phyloP scores from a whole-genome alignment of 2,329 filamentous ascomycete species.

The Pseudogymnoascus sp. region DNA sequence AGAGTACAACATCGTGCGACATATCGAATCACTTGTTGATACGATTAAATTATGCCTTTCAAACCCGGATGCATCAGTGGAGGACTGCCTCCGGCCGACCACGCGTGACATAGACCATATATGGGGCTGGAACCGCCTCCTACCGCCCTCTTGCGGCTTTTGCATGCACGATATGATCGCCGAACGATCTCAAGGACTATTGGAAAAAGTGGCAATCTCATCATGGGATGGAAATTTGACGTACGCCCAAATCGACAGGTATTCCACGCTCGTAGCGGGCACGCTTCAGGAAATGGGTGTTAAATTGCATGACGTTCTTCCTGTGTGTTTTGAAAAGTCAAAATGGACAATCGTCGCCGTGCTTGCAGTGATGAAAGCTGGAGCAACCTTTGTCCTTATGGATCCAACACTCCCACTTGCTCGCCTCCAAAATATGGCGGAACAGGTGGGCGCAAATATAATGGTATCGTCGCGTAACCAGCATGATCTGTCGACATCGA shows the following conservation, averaged over 20 bases:
- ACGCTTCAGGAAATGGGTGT: constrained; percentile 18
- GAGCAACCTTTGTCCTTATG: constrained; percentile 24
- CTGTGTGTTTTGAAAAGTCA: constrained; percentile 17
- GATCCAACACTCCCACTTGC: constrained; percentile 23
- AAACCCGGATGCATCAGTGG: constrained; percentile 26
- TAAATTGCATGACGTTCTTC: constrained; percentile 17
- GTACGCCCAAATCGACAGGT: constrained; percentile 22
- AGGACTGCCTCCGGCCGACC: constrained; percentile 29
- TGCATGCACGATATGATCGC: constrained; percentile 43
- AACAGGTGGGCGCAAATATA: constrained; percentile 20
- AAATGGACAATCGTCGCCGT: constrained; percentile 15
- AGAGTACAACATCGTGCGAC: constrained; percentile 35
- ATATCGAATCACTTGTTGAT: constrained; percentile 38
- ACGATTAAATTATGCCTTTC: constrained; percentile 32
- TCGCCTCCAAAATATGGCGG: constrained; percentile 23
- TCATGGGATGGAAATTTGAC: constrained; percentile 28
- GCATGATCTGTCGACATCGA: constrained; percentile 16
- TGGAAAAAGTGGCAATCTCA: constrained; percentile 30
- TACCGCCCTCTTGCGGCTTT: constrained; percentile 36
- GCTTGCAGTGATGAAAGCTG: constrained; percentile 28
- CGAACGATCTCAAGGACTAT: constrained; percentile 30
- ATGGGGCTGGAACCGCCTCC: constrained; percentile 41
- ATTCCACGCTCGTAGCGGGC: constrained; percentile 19
- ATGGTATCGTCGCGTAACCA: constrained; percentile 16
- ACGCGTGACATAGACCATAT: constrained; percentile 37